Evolutionary conservation across 768 basidiomycete species (phyloP), one percentile per base, ranked within the genome.

Genomic region (Hirschioporus abietinus): DNA sequence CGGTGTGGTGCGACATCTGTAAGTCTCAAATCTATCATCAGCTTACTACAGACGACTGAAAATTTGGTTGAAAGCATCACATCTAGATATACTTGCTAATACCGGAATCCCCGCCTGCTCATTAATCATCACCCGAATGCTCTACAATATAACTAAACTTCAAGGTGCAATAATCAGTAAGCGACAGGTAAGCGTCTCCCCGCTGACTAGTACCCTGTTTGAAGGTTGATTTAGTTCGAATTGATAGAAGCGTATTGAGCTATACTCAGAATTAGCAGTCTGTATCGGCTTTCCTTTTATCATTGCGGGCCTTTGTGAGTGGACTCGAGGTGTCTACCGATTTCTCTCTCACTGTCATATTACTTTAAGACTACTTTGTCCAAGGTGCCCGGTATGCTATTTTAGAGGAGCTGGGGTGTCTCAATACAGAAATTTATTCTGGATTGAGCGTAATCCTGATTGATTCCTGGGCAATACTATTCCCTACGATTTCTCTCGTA

Each of bases 1-100:
- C 60, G 17, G 23, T 61, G 4, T 61, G 60, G 60, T 61, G 60
- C 17, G 60, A 61, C 17, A 61, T 61, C 12, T 61, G 60, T 61
- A 23, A 34, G 60, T 61, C 15, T 25, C 15, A 1, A 25, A 15
- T 25, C 3, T 34, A 17, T 34, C 9, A 5, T 15, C 60, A 24
- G 25, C 3, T 61, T 15, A 15, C n/a, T 15, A 12, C 17, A 1
- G 18, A 24, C 24, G 12, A 34, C 60, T 61, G 30, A 61, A 17
- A 23, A 52, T 20, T 15, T 52, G 42, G 15, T 15, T 52, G 12
- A 15, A 15, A 52, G 42, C 42, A 3, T 15, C 42, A 3, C 42
- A 52, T 20, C 4, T 52, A 15, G 42, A 20, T 20, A 52, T 52
- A 52, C 20, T 12, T 2, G 20, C 12, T 6, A 15, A 15, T 12